phyloP scores from a whole-genome alignment of 306 rosid genomes.

The Herpetospermum pedunculosum region DNA sequence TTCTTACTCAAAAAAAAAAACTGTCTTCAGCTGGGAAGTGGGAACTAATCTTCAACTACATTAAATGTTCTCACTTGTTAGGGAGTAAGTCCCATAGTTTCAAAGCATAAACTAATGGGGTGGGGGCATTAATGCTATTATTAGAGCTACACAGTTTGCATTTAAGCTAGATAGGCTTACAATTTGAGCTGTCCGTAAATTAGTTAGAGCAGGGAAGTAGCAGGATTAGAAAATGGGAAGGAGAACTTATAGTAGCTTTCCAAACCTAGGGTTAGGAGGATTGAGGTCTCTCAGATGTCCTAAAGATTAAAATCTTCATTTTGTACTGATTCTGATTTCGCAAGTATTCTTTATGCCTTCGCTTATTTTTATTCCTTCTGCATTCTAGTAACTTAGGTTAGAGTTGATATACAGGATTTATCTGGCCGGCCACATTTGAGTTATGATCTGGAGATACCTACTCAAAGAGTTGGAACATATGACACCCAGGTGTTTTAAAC shows the following conservation, averaged over 20 bases:
- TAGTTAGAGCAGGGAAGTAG: neutral
- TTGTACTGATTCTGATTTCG: neutral
- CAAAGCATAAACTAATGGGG: neutral
- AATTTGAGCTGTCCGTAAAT: neutral
- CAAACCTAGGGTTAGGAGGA: neutral
- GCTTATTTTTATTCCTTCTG: neutral
- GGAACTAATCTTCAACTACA: neutral
- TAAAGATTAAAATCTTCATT: neutral
- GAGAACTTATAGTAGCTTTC: neutral
- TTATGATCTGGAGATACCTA: slow-evolving; percentile 67
- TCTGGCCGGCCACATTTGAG: slow-evolving; percentile 86
- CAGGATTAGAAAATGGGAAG: neutral
- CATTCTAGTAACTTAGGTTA: neutral
- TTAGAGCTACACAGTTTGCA: neutral
- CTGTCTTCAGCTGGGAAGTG: neutral
- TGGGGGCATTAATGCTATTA: neutral
- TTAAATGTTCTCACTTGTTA: neutral
- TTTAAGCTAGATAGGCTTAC: neutral
- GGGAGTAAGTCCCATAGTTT: neutral
- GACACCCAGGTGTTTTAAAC: slow-evolving; percentile 71
- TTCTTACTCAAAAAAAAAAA: too few species aligned
- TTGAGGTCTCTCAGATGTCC: neutral
- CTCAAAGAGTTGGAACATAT: slow-evolving; percentile 82
- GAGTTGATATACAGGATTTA: slow-evolving; percentile 55
- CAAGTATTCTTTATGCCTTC: neutral